Base-by-base conservation (phyloP, 2,329 filamentous ascomycete species). In the Xylariaceae sp. region DNA sequence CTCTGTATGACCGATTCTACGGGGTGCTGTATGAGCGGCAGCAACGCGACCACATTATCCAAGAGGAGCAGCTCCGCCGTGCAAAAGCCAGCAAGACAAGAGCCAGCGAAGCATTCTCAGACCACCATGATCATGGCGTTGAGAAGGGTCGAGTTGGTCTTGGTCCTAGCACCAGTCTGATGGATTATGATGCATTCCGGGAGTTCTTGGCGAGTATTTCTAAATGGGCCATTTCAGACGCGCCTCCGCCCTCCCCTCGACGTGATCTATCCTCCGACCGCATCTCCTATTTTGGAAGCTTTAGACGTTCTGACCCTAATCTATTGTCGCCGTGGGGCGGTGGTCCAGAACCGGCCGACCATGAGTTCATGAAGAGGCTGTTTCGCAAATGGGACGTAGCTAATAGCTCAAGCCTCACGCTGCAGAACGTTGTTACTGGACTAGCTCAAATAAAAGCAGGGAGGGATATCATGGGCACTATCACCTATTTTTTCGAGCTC, bases 171-270 rank as follows among this genome's bases (percentile, higher is more conserved):
- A 91, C 92, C 12, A 96, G 89, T 24, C 82, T 93, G 65, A 99
- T 99, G 95, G 93, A 98, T 73, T 99, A 98, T 69, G 91, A 96
- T 73, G 92, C 90, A 1, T 99, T 98, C 75, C 83, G 94, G 55
- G 93, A 98, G 68, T 98, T 99, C 67, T 79, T 99, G 40, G 92
- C 95, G 4, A 88, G 87, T 43, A 90, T 97, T 66, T 85, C 92
- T 1, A 94, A 88, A 77, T 99, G 95, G 95, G 95, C 95, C 2
- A 88, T 96, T 24, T 91, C 92, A 0, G 95, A 98, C 71, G 87
- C 91, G 0, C 91, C 62, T 26, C 31, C 92, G 3, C 80, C 83
- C 5, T 82, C 86, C 0, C 82, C 85, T 16, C 73, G 74, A 47
- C 77, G 75, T 23, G 76, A 79, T 24, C 75, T 74, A 4, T 76